Percentiles rank a stretch among this genome's conserved stretches.
These are phyloP conservation scores for Urtica urens DNA, from an alignment of 306 rosid species.

Conservation along the genomic window DNA sequence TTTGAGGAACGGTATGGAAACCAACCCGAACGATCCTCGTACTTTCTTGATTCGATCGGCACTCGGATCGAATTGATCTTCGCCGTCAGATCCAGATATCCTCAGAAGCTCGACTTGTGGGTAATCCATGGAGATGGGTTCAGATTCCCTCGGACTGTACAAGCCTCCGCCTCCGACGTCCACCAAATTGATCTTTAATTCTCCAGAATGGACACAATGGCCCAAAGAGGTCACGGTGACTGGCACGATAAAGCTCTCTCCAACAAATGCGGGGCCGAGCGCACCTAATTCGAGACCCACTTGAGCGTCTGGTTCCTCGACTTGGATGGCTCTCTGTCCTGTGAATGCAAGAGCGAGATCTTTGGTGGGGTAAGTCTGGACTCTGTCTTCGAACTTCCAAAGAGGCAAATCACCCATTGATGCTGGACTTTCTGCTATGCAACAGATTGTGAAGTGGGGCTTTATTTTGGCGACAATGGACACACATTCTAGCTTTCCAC, in stretches of 20 bases:
- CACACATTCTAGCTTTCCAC: slow-evolving; percentile 88
- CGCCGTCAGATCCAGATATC: slow-evolving; percentile 65
- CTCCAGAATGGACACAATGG: slow-evolving; percentile 70
- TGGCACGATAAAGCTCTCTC: slow-evolving; percentile 73
- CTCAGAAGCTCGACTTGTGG: slow-evolving; percentile 90
- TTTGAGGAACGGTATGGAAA: slow-evolving; percentile 73
- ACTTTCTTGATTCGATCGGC: slow-evolving; percentile 60
- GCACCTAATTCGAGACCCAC: slow-evolving; percentile 71
- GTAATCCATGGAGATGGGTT: slow-evolving; percentile 35
- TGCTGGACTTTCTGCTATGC: slow-evolving; percentile 95
- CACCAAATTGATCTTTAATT: slow-evolving; percentile 89
- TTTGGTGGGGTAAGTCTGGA: slow-evolving; percentile 59
- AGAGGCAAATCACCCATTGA: slow-evolving; percentile 79
- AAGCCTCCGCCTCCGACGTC: slow-evolving; percentile 89
- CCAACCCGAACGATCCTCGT: slow-evolving; percentile 72
- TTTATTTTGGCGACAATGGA: slow-evolving; percentile 78
- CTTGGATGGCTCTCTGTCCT: slow-evolving; percentile 78
- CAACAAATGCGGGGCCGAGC: slow-evolving; percentile 76
- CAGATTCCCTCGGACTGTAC: slow-evolving; percentile 85
- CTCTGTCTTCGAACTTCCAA: slow-evolving; percentile 63
- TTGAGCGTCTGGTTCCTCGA: slow-evolving; percentile 75
- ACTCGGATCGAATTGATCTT: slow-evolving; percentile 42
- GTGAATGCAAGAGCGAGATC: slow-evolving; percentile 74
- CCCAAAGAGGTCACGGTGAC: slow-evolving; percentile 69
- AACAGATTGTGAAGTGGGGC: slow-evolving; percentile 69